Conservation (phyloP, 176 grass and related monocot genomes). For the Oryza officinalis region DNA sequence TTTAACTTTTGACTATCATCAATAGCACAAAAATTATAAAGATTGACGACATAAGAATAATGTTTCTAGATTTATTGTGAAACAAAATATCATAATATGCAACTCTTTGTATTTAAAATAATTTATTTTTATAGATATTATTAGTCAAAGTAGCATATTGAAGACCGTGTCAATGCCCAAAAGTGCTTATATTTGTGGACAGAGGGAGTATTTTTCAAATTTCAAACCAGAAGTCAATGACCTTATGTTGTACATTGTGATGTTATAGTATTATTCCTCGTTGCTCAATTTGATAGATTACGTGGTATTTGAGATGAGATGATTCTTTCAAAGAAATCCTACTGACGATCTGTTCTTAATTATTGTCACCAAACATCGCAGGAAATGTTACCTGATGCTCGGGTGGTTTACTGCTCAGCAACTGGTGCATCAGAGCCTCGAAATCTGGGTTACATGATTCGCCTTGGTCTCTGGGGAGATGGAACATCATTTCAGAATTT, state of each 20-base stretch:
- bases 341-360: background rate
- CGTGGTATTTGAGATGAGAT: conserved; percentile 17
- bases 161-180: too few species aligned
- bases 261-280: background rate
- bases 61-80: too few species aligned
- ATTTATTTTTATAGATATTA: too few species aligned
- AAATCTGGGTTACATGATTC: conserved; percentile 96
- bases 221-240: conserved; percentile 10
- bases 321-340: background rate
- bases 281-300: background rate
- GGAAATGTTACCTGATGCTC: conserved; percentile 73
- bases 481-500: conserved; percentile 83
- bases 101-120: too few species aligned
- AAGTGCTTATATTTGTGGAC: too few species aligned
- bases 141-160: too few species aligned
- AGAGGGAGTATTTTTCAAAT: background rate
- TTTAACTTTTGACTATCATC: too few species aligned
- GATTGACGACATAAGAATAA: too few species aligned
- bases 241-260: background rate
- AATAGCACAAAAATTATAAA: too few species aligned
- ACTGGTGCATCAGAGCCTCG: conserved; percentile 96
- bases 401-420: conserved; percentile 91
- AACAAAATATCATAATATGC: too few species aligned
- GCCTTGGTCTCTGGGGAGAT: conserved; percentile 87
- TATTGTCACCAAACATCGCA: conserved; percentile 39